These are phyloP conservation scores for Chlorella ohadii DNA, from an alignment of 139 green algal species.

Conservation along the genomic window DNA sequence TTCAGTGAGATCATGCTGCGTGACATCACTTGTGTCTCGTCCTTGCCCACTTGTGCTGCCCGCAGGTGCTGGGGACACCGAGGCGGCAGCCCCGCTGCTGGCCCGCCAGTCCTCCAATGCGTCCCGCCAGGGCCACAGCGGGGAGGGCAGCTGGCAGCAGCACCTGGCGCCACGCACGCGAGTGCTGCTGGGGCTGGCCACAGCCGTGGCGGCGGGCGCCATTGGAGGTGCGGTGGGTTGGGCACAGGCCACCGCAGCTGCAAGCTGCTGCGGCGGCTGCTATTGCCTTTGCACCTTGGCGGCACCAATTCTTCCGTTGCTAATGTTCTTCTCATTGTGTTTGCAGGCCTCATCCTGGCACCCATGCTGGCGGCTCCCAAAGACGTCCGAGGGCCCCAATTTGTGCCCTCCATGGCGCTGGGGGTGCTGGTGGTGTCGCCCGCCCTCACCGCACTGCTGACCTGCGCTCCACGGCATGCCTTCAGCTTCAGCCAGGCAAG, in stretches of 20 bases:
- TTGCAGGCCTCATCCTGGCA: conserved; percentile 53
- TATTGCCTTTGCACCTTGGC: too few relatives aligned
- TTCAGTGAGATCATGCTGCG: too few relatives aligned
- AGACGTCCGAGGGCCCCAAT: conserved; percentile 38
- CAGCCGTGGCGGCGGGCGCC: conserved; percentile 5
- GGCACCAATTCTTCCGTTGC: too few relatives aligned
- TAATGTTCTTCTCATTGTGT: not conserved
- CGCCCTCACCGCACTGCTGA: conserved; percentile 23
- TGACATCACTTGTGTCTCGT: too few relatives aligned
- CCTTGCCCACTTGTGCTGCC: too few relatives aligned
- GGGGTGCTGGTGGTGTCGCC: conserved; percentile 45
- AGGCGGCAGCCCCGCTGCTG: too few relatives aligned
- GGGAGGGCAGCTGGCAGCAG: not conserved
- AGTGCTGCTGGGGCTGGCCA: not conserved
- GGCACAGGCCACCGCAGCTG: too few relatives aligned
- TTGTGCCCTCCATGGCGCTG: conserved; percentile 49
- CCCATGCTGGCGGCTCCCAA: conserved; percentile 47
- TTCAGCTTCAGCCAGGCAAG: not conserved
- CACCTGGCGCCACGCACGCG: not conserved
- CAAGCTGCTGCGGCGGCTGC: too few relatives aligned
- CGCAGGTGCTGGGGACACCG: too few relatives aligned
- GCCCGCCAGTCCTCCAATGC: too few relatives aligned
- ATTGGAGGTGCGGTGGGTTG: conserved; percentile 16
- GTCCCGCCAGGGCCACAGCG: too few relatives aligned
- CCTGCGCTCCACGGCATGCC: not conserved